These are phyloP conservation scores for Saposhnikovia divaricata DNA, from an alignment of 129 eudicot species.

Conservation along the genomic window DNA sequence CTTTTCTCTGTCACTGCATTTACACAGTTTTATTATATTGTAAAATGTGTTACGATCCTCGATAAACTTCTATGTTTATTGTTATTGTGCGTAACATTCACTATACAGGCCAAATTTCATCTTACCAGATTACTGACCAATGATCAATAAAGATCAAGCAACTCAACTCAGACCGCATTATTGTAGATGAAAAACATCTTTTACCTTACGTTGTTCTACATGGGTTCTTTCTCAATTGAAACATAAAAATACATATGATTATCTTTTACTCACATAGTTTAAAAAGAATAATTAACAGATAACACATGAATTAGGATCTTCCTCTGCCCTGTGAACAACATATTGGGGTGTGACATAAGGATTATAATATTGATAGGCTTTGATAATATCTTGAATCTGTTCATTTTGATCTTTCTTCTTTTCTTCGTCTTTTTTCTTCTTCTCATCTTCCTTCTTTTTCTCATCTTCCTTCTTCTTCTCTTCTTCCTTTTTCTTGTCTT, in stretches of 20 bases:
- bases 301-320: constrained; percentile 46
- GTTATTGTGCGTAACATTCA: no score
- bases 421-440: constrained; percentile 18
- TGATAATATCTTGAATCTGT: constrained; percentile 20
- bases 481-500: constrained; percentile 9
- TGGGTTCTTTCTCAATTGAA: no score
- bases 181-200: not conserved
- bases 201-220: not conserved
- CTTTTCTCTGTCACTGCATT: no score
- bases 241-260: not conserved
- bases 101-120: no score
- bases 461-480: constrained; percentile 16
- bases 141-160: not conserved
- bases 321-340: constrained; percentile 27
- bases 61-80: no score
- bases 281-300: constrained; percentile 20
- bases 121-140: not conserved
- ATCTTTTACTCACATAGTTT: not conserved
- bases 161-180: not conserved
- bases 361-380: constrained; percentile 22
- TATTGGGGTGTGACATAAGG: constrained; percentile 21
- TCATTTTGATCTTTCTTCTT: constrained; percentile 21
- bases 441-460: constrained; percentile 12
- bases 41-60: no score
- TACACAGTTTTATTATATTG: no score